Percentiles rank a stretch among this genome's conserved stretches.
Conservation (phyloP, 164 flowering plant species). For the Aristolochia contorta region DNA sequence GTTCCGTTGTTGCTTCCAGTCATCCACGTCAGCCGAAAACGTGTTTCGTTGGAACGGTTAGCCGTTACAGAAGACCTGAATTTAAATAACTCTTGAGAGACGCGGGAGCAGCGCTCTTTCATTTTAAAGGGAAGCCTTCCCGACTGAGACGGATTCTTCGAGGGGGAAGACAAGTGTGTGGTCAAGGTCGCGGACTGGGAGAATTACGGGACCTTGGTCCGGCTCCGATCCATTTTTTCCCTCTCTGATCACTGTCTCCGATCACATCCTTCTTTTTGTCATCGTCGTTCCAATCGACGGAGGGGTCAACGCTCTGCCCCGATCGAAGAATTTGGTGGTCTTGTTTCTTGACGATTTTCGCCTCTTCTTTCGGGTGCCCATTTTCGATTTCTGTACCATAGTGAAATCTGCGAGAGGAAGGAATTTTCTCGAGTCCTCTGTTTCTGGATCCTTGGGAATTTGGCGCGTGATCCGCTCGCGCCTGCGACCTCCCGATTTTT, state of each 20-base stretch:
- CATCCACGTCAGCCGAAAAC: constrained; percentile 3
- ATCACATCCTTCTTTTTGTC: not conserved
- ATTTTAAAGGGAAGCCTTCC: not conserved
- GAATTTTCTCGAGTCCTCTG: too few species aligned
- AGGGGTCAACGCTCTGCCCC: too few species aligned
- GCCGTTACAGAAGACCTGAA: constrained; percentile 9
- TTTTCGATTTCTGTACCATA: too few species aligned
- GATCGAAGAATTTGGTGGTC: too few species aligned
- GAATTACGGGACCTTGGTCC: too few species aligned
- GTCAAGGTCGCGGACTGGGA: not conserved
- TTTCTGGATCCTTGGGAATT: too few species aligned
- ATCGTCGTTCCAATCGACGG: too few species aligned
- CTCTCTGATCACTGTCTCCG: constrained; percentile 4
- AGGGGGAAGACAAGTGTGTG: constrained; percentile 6
- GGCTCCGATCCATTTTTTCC: not conserved
- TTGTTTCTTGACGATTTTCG: too few species aligned
- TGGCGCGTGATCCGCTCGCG: too few species aligned
- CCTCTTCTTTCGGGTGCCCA: too few species aligned
- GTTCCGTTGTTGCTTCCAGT: too few species aligned
- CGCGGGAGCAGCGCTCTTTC: constrained; percentile 19
- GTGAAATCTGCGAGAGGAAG: too few species aligned
- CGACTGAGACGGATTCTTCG: constrained; percentile 19
- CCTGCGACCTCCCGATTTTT: not conserved
- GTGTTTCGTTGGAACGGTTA: constrained; percentile 12
- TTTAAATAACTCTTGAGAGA: constrained; percentile 7